These are phyloP conservation scores for Globisporangium irregulare DNA, from an alignment of 352 stramenopile species.

Conservation along the genomic window DNA sequence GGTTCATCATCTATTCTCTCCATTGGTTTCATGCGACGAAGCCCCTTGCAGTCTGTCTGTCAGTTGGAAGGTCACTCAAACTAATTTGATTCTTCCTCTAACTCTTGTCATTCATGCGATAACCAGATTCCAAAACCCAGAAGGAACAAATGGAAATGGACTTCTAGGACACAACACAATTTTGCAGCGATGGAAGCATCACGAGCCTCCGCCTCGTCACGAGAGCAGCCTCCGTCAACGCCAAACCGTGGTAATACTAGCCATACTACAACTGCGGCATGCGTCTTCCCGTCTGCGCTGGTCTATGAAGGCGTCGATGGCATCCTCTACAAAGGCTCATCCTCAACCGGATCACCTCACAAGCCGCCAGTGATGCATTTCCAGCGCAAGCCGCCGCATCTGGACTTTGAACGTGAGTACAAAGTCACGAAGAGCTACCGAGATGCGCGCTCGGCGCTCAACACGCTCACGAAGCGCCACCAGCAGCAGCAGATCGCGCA, in stretches of 20 bases:
- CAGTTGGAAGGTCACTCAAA: neutral
- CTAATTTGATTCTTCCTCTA: neutral
- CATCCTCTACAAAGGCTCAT: constrained; percentile 40
- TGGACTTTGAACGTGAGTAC: constrained; percentile 57
- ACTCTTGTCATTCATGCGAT: neutral
- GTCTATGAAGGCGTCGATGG: constrained; percentile 35
- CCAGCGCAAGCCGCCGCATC: constrained; percentile 52
- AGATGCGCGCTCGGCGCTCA: constrained; percentile 44
- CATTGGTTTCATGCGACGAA: constrained; percentile 16
- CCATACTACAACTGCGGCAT: neutral
- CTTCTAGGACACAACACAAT: neutral
- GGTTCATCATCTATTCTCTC: neutral
- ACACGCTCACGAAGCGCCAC: constrained; percentile 46
- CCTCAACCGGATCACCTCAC: neutral
- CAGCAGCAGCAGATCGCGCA: constrained; percentile 41
- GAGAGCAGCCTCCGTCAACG: neutral
- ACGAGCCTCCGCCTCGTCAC: neutral
- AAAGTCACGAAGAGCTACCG: constrained; percentile 40
- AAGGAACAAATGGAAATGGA: neutral
- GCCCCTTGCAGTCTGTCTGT: neutral
- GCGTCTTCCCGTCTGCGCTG: constrained; percentile 23
- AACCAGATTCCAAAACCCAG: neutral
- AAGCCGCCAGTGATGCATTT: constrained; percentile 20
- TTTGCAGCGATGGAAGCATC: neutral
- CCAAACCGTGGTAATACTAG: neutral